Base-by-base conservation (phyloP, 495 filamentous ascomycete genomes). In the Talaromyces nanjingensis region DNA sequence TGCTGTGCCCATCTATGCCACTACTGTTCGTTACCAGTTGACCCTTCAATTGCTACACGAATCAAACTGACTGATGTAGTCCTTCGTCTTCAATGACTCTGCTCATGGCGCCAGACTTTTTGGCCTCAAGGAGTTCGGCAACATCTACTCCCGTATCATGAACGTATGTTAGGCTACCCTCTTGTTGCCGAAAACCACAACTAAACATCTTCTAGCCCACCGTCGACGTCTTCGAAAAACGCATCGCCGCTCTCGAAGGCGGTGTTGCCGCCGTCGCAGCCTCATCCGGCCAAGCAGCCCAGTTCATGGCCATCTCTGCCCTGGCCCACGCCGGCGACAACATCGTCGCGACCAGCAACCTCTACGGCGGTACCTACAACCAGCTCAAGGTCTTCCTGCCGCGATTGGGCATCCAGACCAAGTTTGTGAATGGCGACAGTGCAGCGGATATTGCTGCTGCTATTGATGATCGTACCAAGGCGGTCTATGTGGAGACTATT, bases 141-240 rank as follows among this genome's bases (percentile, higher is more conserved):
- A 98, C 77, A 97, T 98, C 78, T 98, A 98, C 82, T 92, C 88
- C 70, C 89, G 94, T 63, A 94, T 98, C 68, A 96, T 96, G 92
- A 98, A 98, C 74, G 84, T 86, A 73, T 60, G 76, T 68, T 64
- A 24, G 22, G 22, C 22, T 24, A 18, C n/a, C 18, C 6, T 20
- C 16, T 27, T 22, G 4, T 47, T 1, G 45, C 16, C 2, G 22
- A 9, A 49, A 20, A 2, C 45, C 4, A 20, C 7, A 49, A 3
- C 18, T 49, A 20, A 49, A 24, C 22, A 24, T 1, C 22, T 24
- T 24, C 22, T 24, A 92, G 89, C 94, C 94, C 2, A 98, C 94
- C 6, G 91, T 97, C 64, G 96, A 97, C 77, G 96, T 98, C 52
- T 94, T 98, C 65, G 94, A 98, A 77, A 97, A 98, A 81, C 87